Evolutionary conservation across 139 green algal species (phyloP), one percentile per base, ranked within the genome.

Genomic region (Volvox africanus): DNA sequence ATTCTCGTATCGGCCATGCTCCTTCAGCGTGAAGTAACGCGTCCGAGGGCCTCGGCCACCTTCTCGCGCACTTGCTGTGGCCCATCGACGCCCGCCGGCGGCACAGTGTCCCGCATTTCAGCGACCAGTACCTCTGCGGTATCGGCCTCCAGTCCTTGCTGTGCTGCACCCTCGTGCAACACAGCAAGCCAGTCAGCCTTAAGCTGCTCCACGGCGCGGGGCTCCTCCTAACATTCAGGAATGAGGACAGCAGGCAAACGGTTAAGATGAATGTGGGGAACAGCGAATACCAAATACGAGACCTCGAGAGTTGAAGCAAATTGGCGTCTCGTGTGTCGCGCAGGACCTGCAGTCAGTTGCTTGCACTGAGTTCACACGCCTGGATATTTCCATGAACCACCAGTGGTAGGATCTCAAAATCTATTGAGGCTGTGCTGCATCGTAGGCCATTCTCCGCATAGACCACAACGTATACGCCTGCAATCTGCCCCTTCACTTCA

Each of bases 1-100:
- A n/a, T n/a, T n/a, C n/a, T n/a, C n/a, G n/a, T n/a, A n/a, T 44
- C 36, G 21, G 13, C 83, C 67, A 30, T 33, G 35, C 82, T 55
- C 21, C 26, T 35, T n/a, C 65, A 89, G 84, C 84, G 84, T 19
- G 20, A 65, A 26, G 62, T 79, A n/a, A 69, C 84, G 2, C 68
- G 36, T 67, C 80, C 84, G 67, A 89, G 67, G 26, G 44, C 71
- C 86, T n/a, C 85, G 69, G 85, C 86, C 86, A 90, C 50, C 86
- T 61, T 77, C 30, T 78, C 55, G n/a, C 73, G 73, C 86, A 85
- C 55, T 76, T 90, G 86, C 86, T 65, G 32, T 36, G 55, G 50
- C 37, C 86, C 86, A 75, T n/a, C 86, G 71, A 90, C 86, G 2
- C 86, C 86, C 20, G 55, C 28, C 21, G 86, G 86, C 55, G 75